These are phyloP conservation scores for Tuber magnatum DNA, from an alignment of 495 filamentous ascomycete species.

Conservation along the genomic window DNA sequence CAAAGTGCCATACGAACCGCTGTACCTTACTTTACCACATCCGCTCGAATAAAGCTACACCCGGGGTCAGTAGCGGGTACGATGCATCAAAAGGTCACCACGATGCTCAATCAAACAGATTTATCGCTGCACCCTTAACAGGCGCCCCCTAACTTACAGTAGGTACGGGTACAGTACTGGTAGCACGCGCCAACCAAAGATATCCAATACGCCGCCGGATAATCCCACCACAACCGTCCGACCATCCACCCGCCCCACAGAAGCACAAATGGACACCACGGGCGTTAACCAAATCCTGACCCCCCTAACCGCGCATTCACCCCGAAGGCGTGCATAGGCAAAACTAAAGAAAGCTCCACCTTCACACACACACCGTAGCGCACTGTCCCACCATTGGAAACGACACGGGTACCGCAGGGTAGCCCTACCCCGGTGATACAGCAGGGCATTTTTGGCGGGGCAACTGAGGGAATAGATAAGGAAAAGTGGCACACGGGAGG, in stretches of 20 bases:
- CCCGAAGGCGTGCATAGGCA: neutral
- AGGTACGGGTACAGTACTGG: no score
- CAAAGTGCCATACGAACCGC: neutral
- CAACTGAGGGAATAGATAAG: neutral
- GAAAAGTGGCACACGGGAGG: neutral
- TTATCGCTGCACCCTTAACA: neutral
- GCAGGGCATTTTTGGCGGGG: neutral
- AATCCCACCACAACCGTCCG: neutral
- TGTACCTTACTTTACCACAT: neutral
- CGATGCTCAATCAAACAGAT: neutral
- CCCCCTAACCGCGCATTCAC: neutral
- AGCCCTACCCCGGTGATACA: neutral
- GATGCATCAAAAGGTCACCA: neutral
- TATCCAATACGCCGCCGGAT: neutral
- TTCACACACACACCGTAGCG: neutral
- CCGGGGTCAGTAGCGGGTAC: neutral
- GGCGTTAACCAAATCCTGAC: neutral
- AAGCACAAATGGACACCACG: neutral
- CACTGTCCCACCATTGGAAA: neutral
- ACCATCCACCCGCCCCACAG: neutral
- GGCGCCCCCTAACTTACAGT: no score
- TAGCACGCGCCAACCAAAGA: neutral
- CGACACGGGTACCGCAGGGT: no score
- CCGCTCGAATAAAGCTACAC: neutral
- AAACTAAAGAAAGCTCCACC: neutral